Conservation (phyloP, 148 eudicot genomes). For the Beta vulgaris region DNA sequence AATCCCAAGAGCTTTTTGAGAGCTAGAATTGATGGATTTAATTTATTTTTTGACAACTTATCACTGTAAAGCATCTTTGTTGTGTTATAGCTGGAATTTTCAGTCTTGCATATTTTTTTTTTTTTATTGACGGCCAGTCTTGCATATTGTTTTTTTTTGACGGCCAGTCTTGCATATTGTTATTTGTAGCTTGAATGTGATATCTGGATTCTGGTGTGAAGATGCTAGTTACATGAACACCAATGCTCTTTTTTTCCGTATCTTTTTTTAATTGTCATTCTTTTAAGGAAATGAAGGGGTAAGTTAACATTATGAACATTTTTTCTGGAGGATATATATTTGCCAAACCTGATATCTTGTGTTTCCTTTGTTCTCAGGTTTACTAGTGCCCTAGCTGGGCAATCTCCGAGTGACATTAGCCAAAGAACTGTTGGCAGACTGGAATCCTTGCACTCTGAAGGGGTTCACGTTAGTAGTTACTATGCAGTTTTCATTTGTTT, state of each 20-base stretch:
- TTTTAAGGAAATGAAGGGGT: background rate
- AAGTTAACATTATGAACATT: background rate
- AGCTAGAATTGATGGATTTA: background rate
- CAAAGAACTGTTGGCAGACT: conserved; percentile 87
- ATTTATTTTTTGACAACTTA: background rate
- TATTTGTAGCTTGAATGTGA: background rate
- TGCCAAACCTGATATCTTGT: background rate
- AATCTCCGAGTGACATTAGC: conserved; percentile 66
- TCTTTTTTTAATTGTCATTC: background rate
- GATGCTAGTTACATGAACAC: background rate
- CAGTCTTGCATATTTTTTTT: background rate
- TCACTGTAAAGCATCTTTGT: background rate
- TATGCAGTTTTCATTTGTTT: conserved; percentile 4
- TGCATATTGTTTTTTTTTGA: too few relatives aligned
- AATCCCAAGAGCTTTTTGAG: background rate
- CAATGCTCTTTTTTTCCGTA: background rate
- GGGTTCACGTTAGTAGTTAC: conserved; percentile 77
- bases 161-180: background rate
- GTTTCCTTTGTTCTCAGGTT: conserved; percentile 51
- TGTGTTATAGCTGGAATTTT: background rate
- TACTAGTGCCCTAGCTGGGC: conserved; percentile 71
- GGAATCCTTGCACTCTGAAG: conserved; percentile 96
- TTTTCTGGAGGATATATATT: conserved; percentile 1
- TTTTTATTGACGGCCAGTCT: too few relatives aligned
- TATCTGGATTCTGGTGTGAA: background rate